A percentile compares a stretch with the other conserved stretches of the same genome.
Conservation (phyloP, 768 basidiomycete genomes). For the Sporobolomyces phaffii region DNA sequence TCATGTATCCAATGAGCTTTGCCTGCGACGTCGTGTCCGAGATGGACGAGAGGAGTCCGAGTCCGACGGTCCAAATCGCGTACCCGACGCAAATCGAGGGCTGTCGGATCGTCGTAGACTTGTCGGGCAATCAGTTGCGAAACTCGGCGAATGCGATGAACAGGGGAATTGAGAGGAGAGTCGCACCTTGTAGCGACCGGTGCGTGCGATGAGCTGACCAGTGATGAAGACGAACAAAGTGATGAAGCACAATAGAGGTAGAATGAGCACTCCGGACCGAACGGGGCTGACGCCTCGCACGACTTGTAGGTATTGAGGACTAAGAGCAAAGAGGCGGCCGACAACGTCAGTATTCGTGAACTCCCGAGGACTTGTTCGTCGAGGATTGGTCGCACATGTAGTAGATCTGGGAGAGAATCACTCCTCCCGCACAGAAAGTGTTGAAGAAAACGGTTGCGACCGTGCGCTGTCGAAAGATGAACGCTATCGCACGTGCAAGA, state of each 20-base stretch:
- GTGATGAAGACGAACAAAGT: constrained; percentile 26
- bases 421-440: constrained; percentile 14
- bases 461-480: constrained; percentile 48
- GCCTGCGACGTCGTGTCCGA: constrained; percentile 52
- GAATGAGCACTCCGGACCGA: constrained; percentile 59
- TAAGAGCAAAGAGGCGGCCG: constrained; percentile 48
- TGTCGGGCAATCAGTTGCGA: too few species aligned
- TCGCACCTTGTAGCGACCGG: constrained; percentile 43
- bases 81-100: constrained; percentile 62
- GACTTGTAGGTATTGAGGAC: constrained; percentile 71
- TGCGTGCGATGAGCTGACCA: constrained; percentile 47
- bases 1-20: constrained; percentile 58
- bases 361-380: too few species aligned
- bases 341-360: constrained; percentile 45
- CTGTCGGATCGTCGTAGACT: constrained; percentile 46
- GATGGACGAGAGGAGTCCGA: constrained; percentile 65
- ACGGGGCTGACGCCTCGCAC: constrained; percentile 63
- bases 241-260: constrained; percentile 59
- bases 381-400: too few species aligned
- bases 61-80: constrained; percentile 62
- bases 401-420: constrained; percentile 20
- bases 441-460: constrained; percentile 17
- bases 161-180: constrained; percentile 46
- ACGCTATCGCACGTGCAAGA: too few species aligned
- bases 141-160: background rate